Conservation (phyloP, 2,329 filamentous ascomycete species). For the Neonectria faginata region DNA sequence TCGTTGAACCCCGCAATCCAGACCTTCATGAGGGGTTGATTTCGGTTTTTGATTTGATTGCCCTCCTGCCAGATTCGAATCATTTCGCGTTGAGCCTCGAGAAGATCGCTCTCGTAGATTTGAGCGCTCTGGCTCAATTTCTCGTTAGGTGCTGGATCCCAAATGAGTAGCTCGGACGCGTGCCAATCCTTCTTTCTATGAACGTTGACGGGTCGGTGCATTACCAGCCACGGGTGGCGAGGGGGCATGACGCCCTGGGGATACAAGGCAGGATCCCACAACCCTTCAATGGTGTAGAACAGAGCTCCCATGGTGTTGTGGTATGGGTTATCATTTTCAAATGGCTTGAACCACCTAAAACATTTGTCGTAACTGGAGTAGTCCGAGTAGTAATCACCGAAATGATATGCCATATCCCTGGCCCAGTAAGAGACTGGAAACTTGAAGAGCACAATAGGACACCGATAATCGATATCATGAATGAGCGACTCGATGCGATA, state of each 20-base stretch:
- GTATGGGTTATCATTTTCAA: neutral
- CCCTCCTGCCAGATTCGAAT: constrained; percentile 53
- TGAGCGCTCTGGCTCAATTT: constrained; percentile 36
- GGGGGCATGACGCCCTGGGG: constrained; percentile 33
- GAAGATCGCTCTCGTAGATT: constrained; percentile 52
- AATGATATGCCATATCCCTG: constrained; percentile 41
- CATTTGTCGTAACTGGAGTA: constrained; percentile 43
- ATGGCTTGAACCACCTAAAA: constrained; percentile 36
- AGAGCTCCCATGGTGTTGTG: constrained; percentile 52
- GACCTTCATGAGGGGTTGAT: constrained; percentile 53
- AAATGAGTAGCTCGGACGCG: constrained; percentile 64
- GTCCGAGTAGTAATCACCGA: constrained; percentile 32
- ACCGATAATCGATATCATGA: constrained; percentile 12
- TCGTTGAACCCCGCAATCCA: constrained; percentile 58
- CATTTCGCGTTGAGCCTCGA: constrained; percentile 59
- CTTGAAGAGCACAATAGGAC: constrained; percentile 50
- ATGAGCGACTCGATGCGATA: constrained; percentile 27
- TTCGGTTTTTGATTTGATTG: constrained; percentile 46
- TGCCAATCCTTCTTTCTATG: constrained; percentile 47
- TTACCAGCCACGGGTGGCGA: constrained; percentile 64
- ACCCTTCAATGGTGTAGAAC: constrained; percentile 62
- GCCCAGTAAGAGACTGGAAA: constrained; percentile 57
- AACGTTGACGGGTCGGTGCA: constrained; percentile 59
- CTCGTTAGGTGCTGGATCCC: constrained; percentile 57
- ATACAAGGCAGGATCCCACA: constrained; percentile 48